Conservation (phyloP, 1,284 basidiomycete genomes). For the Cryptococcus sp. region DNA sequence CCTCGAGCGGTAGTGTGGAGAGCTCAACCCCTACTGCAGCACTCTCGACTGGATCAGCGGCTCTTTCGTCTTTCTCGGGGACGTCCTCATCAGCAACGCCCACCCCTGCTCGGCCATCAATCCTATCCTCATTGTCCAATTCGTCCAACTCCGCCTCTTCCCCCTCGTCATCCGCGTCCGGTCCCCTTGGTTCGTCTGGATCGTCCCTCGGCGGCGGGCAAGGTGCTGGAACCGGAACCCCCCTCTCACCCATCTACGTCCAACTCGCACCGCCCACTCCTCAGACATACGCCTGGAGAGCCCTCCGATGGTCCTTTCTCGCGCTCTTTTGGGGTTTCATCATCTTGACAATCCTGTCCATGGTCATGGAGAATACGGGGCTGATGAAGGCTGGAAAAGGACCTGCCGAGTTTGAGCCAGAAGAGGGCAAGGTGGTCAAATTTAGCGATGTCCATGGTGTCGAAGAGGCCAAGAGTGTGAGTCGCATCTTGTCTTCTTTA, state of each 20-base stretch:
- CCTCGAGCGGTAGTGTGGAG: not conserved
- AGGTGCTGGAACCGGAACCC: constrained; percentile 33
- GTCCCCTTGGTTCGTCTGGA: not conserved
- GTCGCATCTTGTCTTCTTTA: constrained; percentile 10
- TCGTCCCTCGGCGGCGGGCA: not conserved
- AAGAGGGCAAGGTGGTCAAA: constrained; percentile 67
- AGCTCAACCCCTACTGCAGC: constrained; percentile 7
- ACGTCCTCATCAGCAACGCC: not conserved
- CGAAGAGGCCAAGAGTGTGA: constrained; percentile 82
- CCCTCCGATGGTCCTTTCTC: constrained; percentile 32
- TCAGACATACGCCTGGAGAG: constrained; percentile 24
- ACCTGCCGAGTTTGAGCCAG: constrained; percentile 52
- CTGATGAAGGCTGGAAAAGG: constrained; percentile 76
- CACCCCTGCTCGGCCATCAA: constrained; percentile 14
- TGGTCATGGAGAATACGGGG: constrained; percentile 86
- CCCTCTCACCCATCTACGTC: constrained; percentile 41
- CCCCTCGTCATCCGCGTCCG: not conserved
- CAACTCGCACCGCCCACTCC: constrained; percentile 39
- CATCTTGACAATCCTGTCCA: constrained; percentile 73
- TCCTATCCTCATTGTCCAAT: constrained; percentile 44
- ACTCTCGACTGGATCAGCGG: constrained; percentile 1
- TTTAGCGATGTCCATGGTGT: constrained; percentile 92
- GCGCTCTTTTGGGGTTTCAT: constrained; percentile 38
- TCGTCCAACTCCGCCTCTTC: constrained; percentile 15
- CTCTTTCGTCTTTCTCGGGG: constrained; percentile 6